Evolutionary conservation across 139 green algal species (phyloP).

Genomic region (Mesotaenium endlicherianum): DNA sequence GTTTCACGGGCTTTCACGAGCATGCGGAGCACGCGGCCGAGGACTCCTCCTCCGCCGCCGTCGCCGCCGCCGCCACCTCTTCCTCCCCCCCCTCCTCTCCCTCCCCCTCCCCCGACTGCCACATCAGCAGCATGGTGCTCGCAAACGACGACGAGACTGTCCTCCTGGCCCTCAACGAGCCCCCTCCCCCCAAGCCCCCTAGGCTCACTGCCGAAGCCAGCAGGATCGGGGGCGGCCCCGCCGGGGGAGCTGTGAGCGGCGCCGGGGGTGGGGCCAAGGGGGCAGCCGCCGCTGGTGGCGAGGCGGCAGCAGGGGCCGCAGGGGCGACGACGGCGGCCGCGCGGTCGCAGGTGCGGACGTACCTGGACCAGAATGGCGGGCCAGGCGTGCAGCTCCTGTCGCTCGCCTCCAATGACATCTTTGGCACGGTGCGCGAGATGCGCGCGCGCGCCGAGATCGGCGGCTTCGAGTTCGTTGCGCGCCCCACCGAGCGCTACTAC

Average conservation of each 20-base stretch:
- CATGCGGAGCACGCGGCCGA: slow-evolving; percentile 94
- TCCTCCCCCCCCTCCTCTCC: background rate
- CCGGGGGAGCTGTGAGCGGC: too few relatives aligned
- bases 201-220: too few relatives aligned
- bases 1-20: slow-evolving; percentile 88
- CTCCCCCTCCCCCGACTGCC: background rate
- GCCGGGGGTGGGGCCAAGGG: slow-evolving; percentile 84
- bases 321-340: background rate
- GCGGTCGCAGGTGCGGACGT: slow-evolving; percentile 79
- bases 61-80: background rate
- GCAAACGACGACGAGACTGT: slow-evolving; percentile 92
- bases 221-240: too few relatives aligned
- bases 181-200: slow-evolving; percentile 56
- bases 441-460: slow-evolving; percentile 55
- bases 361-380: slow-evolving; percentile 93
- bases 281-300: slow-evolving; percentile 44
- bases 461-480: slow-evolving; percentile 82
- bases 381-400: slow-evolving; percentile 94
- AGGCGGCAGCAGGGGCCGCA: slow-evolving; percentile 46
- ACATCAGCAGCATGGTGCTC: slow-evolving; percentile 66
- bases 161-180: slow-evolving; percentile 94
- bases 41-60: slow-evolving; percentile 92
- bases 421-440: slow-evolving; percentile 77
- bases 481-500: slow-evolving; percentile 84
- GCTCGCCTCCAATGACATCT: slow-evolving; percentile 91